A percentile compares a stretch with the other conserved stretches of the same genome.
Conservation (phyloP, 495 filamentous ascomycete genomes). For the Chaetomium cochliodes region DNA sequence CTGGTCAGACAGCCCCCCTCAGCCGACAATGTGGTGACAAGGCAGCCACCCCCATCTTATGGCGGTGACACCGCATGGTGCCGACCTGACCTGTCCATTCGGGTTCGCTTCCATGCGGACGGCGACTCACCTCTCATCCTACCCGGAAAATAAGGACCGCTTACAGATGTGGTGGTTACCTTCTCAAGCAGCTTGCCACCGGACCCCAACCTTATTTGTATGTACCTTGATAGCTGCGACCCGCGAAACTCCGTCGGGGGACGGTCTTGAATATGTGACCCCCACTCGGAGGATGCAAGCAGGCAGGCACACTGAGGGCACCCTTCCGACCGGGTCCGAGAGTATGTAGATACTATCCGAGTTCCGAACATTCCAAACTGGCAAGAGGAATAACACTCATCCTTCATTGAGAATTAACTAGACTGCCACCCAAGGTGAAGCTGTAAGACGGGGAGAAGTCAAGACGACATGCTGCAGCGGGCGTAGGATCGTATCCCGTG, state of each 20-base stretch:
- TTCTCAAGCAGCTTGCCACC: neutral
- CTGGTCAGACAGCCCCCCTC: neutral
- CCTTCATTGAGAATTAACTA: neutral
- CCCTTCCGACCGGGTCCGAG: neutral
- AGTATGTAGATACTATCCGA: too few species aligned
- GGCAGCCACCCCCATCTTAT: neutral
- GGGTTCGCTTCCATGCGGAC: neutral
- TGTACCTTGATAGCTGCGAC: neutral
- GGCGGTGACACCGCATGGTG: slow-evolving; percentile 2
- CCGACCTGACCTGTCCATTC: neutral
- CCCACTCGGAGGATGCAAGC: neutral
- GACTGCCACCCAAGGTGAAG: neutral
- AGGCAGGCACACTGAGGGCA: neutral
- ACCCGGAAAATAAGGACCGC: neutral
- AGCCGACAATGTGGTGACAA: neutral
- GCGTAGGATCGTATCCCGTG: neutral
- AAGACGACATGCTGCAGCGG: neutral
- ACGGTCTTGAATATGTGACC: neutral
- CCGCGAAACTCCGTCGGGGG: neutral
- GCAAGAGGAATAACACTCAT: neutral
- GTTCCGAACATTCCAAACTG: neutral
- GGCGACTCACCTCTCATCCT: neutral
- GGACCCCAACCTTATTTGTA: neutral
- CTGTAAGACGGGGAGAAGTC: neutral
- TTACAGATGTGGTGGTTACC: neutral